Base-by-base conservation (phyloP, 2,329 filamentous ascomycete genomes). In the Colletotrichum chrysophilum region DNA sequence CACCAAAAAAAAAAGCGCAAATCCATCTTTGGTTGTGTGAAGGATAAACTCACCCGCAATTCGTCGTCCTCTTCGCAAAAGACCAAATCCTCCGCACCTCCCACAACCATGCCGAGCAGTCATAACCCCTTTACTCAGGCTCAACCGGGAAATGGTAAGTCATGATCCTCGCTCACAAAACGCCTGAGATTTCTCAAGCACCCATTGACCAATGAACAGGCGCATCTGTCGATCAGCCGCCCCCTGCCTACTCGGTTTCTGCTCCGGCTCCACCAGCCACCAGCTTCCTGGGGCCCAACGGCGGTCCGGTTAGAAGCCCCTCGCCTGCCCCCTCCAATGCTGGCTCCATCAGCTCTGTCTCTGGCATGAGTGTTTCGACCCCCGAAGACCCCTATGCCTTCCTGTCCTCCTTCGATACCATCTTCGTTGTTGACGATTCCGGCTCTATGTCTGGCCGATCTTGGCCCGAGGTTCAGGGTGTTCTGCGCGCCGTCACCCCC, bases 401-500 rank as follows among this genome's bases (percentile, higher is more conserved):
- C 82, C 91, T 98, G 7, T 83, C 86, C 56, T 89, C 89, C 18
- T 98, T 98, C 82, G 95, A 98, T 85, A 98, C 96, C 36, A 86
- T 96, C 71, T 96, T 98, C 83, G 86, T 98, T 2, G 95, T 98
- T 81, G 96, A 98, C 82, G 96, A 98, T 86, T 96, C 93, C n/a
- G 91, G 92, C 7, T 96, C 94, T 79, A 98, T 98, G 96, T 87
- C 88, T 2, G 95, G 94, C 18, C 82, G 86, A n/a, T 90, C 89
- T 26, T 98, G 96, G 96, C 84, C 86, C 14, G 94, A 98, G 83
- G 94, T 95, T 1, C 86, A 89, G 30, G 87, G 89, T 10, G 95
- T 94, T 2, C 90, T 98, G 3, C 86, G 89, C 36, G 88, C 91
- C 64, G 96, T 98, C 80, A 91, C 95, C 0, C 95, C 95, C 1